Conservation (phyloP, 441 rosid genomes). For the Gossypium gossypioides region DNA sequence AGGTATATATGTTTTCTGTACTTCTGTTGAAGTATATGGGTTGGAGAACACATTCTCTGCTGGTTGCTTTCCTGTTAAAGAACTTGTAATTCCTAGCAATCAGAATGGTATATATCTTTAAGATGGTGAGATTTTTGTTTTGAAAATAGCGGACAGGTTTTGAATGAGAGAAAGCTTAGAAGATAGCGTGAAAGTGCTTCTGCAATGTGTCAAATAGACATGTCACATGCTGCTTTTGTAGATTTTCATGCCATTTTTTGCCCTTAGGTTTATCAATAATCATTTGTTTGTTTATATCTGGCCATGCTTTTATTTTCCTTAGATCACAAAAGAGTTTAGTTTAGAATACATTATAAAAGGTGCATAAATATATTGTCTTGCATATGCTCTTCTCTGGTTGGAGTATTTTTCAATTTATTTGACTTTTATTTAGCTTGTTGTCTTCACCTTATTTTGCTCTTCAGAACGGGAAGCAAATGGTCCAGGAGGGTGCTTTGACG, state of each 20-base stretch:
- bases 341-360: not conserved
- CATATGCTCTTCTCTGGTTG: not conserved
- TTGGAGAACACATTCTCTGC: not conserved
- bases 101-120: not conserved
- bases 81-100: not conserved
- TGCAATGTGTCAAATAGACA: not conserved
- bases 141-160: not conserved
- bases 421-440: not conserved
- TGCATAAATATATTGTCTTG: not conserved
- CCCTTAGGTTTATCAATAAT: not conserved
- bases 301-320: not conserved
- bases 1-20: slow-evolving; percentile 22
- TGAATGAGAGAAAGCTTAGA: not conserved
- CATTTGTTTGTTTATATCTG: not conserved
- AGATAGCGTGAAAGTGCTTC: not conserved
- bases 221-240: not conserved
- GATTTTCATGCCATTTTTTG: not conserved
- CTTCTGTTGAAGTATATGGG: not conserved
- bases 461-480: slow-evolving; percentile 40
- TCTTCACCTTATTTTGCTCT: slow-evolving; percentile 8
- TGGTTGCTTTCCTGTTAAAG: not conserved
- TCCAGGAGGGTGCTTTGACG: slow-evolving; percentile 41
- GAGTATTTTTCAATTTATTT: not conserved
- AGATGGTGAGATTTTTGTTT: not conserved
- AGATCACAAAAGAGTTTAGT: not conserved